phyloP scores from a whole-genome alignment of 148 eudicot species.

The Vaccinium vitisidaea region DNA sequence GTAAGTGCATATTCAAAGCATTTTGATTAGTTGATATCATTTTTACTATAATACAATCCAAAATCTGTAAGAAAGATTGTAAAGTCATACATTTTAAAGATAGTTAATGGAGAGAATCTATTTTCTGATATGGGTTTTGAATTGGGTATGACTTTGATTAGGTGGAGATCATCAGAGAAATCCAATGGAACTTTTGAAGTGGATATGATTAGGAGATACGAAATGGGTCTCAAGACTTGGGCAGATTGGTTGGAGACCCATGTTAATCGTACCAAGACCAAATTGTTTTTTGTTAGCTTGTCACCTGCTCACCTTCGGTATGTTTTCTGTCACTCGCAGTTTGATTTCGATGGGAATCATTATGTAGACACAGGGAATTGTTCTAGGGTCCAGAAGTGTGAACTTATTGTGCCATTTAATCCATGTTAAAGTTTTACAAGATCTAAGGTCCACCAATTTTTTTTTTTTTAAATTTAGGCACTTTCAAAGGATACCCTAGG shows the following conservation, averaged over 20 bases:
- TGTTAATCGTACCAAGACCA: conserved; percentile 33
- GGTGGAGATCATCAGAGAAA: conserved; percentile 24
- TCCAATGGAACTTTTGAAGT: conserved; percentile 9
- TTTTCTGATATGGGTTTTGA: not conserved
- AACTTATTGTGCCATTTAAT: too few species aligned
- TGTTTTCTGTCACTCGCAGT: not conserved
- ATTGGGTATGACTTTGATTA: not conserved
- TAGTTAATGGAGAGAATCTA: not conserved
- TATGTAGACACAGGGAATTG: too few species aligned
- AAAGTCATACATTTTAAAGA: not conserved
- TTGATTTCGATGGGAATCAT: not conserved
- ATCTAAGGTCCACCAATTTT: too few species aligned
- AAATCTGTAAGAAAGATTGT: not conserved
- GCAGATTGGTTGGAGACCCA: conserved; percentile 31
- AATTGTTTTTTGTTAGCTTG: conserved; percentile 35
- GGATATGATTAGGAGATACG: conserved; percentile 18
- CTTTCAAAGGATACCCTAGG: too few species aligned
- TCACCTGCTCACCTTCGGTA: conserved; percentile 33
- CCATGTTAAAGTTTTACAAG: too few species aligned
- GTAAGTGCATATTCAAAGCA: conserved; percentile 29
- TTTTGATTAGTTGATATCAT: not conserved
- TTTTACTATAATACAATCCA: not conserved
- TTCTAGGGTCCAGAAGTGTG: too few species aligned
- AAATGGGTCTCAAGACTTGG: conserved; percentile 36
- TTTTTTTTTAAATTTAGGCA: too few species aligned